Evolutionary conservation across 2,329 filamentous ascomycete species (phyloP).

Genomic region (Graphium sp.): DNA sequence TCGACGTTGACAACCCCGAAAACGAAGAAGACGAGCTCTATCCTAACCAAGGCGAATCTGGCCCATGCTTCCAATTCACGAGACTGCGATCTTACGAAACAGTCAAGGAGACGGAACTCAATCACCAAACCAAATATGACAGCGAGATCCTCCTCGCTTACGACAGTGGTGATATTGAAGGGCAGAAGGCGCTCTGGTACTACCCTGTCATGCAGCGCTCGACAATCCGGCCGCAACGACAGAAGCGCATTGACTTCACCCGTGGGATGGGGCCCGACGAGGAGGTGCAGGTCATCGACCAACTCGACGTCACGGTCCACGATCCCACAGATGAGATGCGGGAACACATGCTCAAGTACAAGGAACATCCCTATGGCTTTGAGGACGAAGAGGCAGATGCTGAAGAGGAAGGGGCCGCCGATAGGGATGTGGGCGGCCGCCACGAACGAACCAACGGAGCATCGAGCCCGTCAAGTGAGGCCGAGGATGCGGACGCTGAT

Average conservation of each 20-base stretch:
- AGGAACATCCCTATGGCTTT: slow-evolving; percentile 31
- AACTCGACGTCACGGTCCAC: slow-evolving; percentile 35
- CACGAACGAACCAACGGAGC: neutral
- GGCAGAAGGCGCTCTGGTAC: slow-evolving; percentile 45
- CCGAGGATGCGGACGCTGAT: slow-evolving; percentile 12
- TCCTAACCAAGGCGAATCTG: slow-evolving; percentile 27
- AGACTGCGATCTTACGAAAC: slow-evolving; percentile 50
- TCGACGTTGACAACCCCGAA: slow-evolving; percentile 38
- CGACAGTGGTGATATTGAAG: slow-evolving; percentile 30
- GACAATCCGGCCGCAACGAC: slow-evolving; percentile 43
- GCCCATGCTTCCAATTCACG: slow-evolving; percentile 41
- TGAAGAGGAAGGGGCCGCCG: slow-evolving; percentile 11
- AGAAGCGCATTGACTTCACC: slow-evolving; percentile 43
- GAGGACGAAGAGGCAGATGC: slow-evolving; percentile 20
- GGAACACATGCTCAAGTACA: slow-evolving; percentile 33
- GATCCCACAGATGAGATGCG: slow-evolving; percentile 37
- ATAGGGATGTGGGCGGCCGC: slow-evolving; percentile 8
- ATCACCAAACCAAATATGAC: slow-evolving; percentile 42
- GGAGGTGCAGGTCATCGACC: slow-evolving; percentile 34
- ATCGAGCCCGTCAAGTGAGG: slow-evolving; percentile 6
- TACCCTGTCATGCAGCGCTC: slow-evolving; percentile 52
- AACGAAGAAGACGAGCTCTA: slow-evolving; percentile 37
- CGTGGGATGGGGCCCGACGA: slow-evolving; percentile 25
- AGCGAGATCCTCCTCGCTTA: slow-evolving; percentile 45
- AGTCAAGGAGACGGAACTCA: slow-evolving; percentile 35